These are phyloP conservation scores for Neonectria punicea DNA, from an alignment of 2,329 filamentous ascomycete species.

Conservation along the genomic window DNA sequence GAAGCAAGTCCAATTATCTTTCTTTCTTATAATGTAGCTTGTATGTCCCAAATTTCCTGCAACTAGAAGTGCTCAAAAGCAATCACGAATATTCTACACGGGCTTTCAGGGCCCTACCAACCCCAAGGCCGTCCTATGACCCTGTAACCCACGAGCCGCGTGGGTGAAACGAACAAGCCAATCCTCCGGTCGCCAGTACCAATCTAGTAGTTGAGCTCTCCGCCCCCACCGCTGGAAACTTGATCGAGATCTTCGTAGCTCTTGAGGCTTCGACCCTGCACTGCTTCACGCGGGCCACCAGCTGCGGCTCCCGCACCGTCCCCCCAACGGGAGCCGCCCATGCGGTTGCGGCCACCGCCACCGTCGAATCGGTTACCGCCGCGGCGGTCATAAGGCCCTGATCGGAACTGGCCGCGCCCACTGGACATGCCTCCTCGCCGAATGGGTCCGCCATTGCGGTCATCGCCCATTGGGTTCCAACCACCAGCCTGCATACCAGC, in stretches of 20 bases:
- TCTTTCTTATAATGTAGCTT: slow-evolving; percentile 1
- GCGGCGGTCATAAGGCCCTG: slow-evolving; percentile 80
- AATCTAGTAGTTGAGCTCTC: slow-evolving; percentile 87
- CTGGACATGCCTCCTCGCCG: slow-evolving; percentile 70
- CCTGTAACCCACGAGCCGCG: slow-evolving; percentile 21
- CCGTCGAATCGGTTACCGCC: slow-evolving; percentile 65
- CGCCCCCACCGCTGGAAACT: slow-evolving; percentile 76
- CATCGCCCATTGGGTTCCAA: slow-evolving; percentile 64
- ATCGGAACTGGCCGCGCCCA: slow-evolving; percentile 66
- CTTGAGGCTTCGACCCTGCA: slow-evolving; percentile 91
- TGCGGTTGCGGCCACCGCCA: slow-evolving; percentile 59
- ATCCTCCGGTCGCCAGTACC: background rate
- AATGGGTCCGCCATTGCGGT: slow-evolving; percentile 73
- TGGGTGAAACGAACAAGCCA: slow-evolving; percentile 5
- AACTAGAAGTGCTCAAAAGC: slow-evolving; percentile 22
- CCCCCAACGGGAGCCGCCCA: slow-evolving; percentile 71
- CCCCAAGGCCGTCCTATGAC: slow-evolving; percentile 18
- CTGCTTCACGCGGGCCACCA: slow-evolving; percentile 88
- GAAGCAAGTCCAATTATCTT: background rate
- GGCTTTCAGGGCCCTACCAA: slow-evolving; percentile 20
- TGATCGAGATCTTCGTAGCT: slow-evolving; percentile 98
- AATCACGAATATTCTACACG: slow-evolving; percentile 37
- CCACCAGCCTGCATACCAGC: slow-evolving; percentile 59
- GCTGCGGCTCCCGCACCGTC: slow-evolving; percentile 81
- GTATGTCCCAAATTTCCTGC: slow-evolving; percentile 14